phyloP scores from a whole-genome alignment of 2,329 filamentous ascomycete genomes.

The Colletotrichum melonis region DNA sequence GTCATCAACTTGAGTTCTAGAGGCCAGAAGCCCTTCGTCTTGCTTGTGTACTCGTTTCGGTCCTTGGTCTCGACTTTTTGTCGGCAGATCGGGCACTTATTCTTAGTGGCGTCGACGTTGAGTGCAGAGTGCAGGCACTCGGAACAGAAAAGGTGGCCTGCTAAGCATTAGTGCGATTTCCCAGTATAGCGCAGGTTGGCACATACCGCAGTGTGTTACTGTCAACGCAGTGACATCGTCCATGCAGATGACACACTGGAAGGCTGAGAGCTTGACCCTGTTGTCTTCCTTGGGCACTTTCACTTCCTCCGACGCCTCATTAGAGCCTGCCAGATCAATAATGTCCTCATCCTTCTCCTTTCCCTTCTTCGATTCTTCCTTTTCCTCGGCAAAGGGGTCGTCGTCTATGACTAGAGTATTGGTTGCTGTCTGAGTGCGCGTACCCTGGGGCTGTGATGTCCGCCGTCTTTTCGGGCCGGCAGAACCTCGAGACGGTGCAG shows the following conservation, averaged over 20 bases:
- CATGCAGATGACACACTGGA: conserved; percentile 77
- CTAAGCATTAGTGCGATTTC: not conserved
- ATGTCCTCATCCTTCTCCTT: conserved; percentile 44
- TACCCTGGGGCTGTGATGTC: conserved; percentile 31
- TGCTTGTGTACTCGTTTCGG: conserved; percentile 52
- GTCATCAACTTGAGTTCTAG: conserved; percentile 74
- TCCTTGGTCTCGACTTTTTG: conserved; percentile 65
- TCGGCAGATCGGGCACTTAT: conserved; percentile 73
- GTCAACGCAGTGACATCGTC: conserved; percentile 69
- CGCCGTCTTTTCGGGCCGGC: conserved; percentile 30
- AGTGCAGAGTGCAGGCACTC: conserved; percentile 72
- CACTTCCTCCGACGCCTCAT: conserved; percentile 56
- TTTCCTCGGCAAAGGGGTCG: conserved; percentile 43
- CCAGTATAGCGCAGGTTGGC: no score
- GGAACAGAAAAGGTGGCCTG: conserved; percentile 74
- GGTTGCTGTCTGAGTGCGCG: conserved; percentile 36
- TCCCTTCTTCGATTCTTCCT: conserved; percentile 31
- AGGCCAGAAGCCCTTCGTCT: conserved; percentile 65
- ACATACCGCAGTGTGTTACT: conserved; percentile 75
- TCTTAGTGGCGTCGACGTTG: conserved; percentile 64
- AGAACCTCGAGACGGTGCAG: conserved; percentile 5
- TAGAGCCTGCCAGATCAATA: conserved; percentile 56
- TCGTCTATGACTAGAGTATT: conserved; percentile 37
- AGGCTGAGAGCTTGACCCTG: conserved; percentile 62
- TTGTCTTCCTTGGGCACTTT: conserved; percentile 59